Percentiles rank a stretch among this genome's conserved stretches.
Conservation (phyloP, 345 rosid species). For the Boechera stricta region DNA sequence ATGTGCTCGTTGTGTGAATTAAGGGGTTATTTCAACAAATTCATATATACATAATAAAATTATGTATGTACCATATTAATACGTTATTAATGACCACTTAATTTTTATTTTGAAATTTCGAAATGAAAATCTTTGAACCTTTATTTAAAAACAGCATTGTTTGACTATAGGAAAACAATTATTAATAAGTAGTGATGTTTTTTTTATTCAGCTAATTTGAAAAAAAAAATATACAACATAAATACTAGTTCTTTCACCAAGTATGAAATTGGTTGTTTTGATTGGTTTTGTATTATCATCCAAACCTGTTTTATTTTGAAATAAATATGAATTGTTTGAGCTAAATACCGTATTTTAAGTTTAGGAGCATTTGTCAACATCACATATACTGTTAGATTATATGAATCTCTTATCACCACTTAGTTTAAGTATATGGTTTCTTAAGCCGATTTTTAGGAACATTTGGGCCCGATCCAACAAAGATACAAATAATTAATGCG, state of each 20-base stretch:
- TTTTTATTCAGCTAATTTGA: background rate
- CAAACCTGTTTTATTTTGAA: background rate
- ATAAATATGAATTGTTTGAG: background rate
- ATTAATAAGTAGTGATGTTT: background rate
- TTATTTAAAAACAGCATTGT: too few relatives aligned
- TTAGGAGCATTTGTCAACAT: background rate
- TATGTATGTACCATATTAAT: background rate
- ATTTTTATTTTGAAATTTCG: too few relatives aligned
- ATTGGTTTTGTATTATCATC: background rate
- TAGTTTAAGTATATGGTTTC: too few relatives aligned
- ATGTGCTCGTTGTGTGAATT: conserved; percentile 8
- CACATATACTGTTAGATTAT: background rate
- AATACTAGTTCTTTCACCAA: background rate
- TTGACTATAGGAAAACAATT: background rate
- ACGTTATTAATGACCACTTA: too few relatives aligned
- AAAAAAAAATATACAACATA: background rate
- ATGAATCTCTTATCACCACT: background rate
- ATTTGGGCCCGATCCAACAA: background rate
- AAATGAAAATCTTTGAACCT: too few relatives aligned
- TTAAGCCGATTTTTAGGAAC: background rate
- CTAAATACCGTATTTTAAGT: background rate
- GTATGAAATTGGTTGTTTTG: background rate
- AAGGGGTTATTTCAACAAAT: conserved; percentile 11
- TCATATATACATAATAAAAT: background rate
- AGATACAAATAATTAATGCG: background rate